These are phyloP conservation scores for Aureobasidium sp. DNA, from an alignment of 2,329 filamentous ascomycete genomes.

Conservation along the genomic window DNA sequence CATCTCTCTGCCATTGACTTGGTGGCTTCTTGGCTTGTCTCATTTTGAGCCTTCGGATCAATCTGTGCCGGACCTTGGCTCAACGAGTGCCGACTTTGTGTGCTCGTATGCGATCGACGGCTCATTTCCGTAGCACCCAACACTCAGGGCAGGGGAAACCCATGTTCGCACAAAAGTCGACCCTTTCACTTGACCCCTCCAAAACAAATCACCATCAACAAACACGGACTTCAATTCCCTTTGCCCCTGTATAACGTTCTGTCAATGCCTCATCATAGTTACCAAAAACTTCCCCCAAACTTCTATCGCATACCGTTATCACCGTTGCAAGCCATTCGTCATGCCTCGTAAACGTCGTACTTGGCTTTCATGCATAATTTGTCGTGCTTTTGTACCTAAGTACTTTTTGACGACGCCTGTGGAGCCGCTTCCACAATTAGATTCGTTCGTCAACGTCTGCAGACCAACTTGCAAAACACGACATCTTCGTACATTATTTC, in stretches of 20 bases:
- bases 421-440: not conserved
- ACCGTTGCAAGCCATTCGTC: not conserved
- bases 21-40: not conserved
- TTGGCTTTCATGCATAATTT: not conserved
- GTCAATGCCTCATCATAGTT: not conserved
- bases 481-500: not conserved
- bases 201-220: not conserved
- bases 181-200: not conserved
- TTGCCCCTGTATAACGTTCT: slow-evolving; percentile 9
- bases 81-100: not conserved
- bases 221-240: not conserved
- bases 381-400: not conserved
- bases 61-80: not conserved
- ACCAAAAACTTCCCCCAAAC: not conserved
- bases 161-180: not conserved
- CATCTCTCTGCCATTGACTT: not conserved
- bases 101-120: not conserved
- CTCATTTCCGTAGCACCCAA: not conserved
- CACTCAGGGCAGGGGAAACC: not conserved
- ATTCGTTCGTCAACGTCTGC: not conserved
- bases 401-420: not conserved
- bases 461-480: not conserved
- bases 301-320: not conserved
- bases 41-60: not conserved
- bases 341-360: not conserved